These are phyloP conservation scores for Phytophthora capsici DNA, from an alignment of 352 stramenopile genomes.

Conservation along the genomic window DNA sequence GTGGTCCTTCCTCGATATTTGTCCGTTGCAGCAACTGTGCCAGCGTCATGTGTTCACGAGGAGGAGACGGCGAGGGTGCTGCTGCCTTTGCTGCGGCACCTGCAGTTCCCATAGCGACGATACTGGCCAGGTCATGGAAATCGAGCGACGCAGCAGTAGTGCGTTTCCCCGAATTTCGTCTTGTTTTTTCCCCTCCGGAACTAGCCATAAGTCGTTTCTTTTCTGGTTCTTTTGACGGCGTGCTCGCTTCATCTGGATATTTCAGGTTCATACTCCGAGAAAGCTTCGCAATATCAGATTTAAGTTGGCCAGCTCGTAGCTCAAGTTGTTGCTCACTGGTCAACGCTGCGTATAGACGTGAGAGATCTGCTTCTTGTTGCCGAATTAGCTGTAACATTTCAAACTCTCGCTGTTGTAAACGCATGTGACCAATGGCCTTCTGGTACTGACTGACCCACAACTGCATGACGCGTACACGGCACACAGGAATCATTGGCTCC, in stretches of 20 bases:
- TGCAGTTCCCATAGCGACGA: conserved; percentile 43
- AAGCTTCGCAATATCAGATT: conserved; percentile 75
- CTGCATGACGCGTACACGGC: conserved; percentile 87
- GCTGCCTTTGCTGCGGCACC: conserved; percentile 29
- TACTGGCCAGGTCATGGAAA: conserved; percentile 59
- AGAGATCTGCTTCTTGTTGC: conserved; percentile 82
- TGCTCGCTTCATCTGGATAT: conserved; percentile 48
- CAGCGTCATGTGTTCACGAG: conserved; percentile 41
- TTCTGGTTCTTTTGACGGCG: conserved; percentile 28
- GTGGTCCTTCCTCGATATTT: conserved; percentile 28
- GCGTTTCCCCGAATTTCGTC: conserved; percentile 25
- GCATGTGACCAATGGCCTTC: conserved; percentile 89
- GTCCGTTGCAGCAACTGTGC: conserved; percentile 41
- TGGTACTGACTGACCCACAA: conserved; percentile 88
- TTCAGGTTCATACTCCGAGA: conserved; percentile 80
- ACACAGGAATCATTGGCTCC: conserved; percentile 84
- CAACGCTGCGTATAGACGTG: conserved; percentile 64
- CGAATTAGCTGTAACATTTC: conserved; percentile 86
- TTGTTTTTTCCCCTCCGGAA: conserved; percentile 5
- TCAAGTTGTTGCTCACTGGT: conserved; percentile 69
- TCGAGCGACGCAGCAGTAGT: conserved; percentile 45
- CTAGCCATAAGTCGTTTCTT: conserved; percentile 22
- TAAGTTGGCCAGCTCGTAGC: conserved; percentile 64
- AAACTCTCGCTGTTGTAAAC: conserved; percentile 85
- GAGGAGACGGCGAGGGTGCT: conserved; percentile 15